Evolutionary conservation across 257 asterid genomes (phyloP).

Genomic region (Vinca minor): DNA sequence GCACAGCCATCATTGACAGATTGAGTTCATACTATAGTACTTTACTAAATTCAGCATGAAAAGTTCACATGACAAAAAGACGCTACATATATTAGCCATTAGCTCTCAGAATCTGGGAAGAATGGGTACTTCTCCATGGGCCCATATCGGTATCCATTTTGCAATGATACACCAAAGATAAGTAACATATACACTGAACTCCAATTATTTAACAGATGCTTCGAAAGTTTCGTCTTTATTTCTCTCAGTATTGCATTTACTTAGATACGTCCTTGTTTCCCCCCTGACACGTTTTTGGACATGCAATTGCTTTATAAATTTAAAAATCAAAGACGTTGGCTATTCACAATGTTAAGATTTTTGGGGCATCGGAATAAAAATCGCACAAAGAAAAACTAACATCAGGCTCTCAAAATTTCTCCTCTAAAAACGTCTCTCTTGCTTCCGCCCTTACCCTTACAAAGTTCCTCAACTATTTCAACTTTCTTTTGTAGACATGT

Average conservation of each 20-base stretch:
- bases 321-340: no score
- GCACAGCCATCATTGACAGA: no score
- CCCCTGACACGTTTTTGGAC: not conserved
- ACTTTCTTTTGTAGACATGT: not conserved
- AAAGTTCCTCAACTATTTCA: not conserved
- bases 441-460: not conserved
- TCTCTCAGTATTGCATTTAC: not conserved
- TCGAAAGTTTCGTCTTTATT: not conserved
- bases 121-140: not conserved
- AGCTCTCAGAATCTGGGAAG: not conserved
- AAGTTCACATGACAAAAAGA: not conserved
- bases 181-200: not conserved
- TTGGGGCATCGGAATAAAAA: not conserved
- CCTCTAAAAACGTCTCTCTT: slow-evolving; percentile 1
- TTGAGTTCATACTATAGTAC: no score
- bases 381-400: not conserved
- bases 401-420: no score
- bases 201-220: not conserved
- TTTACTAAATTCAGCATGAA: not conserved
- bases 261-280: not conserved
- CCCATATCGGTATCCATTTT: not conserved
- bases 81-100: not conserved
- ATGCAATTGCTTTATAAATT: not conserved
- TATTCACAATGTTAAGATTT: no score
- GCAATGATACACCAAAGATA: not conserved